Percentiles rank a stretch among this genome's conserved stretches.
Evolutionary conservation across 2,329 filamentous ascomycete species (phyloP).

Genomic region (Penicillium brevicompactum): DNA sequence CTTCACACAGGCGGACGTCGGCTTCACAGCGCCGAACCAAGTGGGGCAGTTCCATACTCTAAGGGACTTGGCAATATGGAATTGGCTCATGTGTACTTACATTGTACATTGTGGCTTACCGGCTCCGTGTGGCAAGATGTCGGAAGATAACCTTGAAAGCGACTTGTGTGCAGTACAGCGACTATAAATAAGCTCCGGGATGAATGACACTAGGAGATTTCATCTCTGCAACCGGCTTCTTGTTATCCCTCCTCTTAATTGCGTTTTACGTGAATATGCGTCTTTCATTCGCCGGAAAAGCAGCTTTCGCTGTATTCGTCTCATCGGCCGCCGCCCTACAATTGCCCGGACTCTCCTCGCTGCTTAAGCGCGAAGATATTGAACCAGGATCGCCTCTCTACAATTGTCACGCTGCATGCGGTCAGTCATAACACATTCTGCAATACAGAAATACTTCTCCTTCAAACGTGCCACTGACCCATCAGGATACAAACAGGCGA

Average conservation of each 20-base stretch:
- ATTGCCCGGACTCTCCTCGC: constrained; percentile 1
- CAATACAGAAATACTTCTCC: neutral
- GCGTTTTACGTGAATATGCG: neutral
- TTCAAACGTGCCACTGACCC: neutral
- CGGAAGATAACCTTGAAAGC: neutral
- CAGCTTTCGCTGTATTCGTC: constrained; percentile 3
- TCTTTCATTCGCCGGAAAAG: neutral
- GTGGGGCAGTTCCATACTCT: neutral
- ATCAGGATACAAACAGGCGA: constrained; percentile 19
- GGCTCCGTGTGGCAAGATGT: neutral
- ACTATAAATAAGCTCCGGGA: neutral
- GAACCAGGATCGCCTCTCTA: constrained; percentile 34
- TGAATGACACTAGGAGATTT: no score
- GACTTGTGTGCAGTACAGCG: neutral
- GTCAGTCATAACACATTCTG: constrained; percentile 18
- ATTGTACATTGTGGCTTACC: neutral
- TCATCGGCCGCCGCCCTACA: constrained; percentile 5
- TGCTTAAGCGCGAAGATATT: constrained; percentile 6
- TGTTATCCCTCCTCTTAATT: neutral
- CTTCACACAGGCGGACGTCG: neutral
- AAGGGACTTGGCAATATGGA: neutral
- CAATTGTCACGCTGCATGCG: constrained; percentile 38
- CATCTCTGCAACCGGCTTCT: neutral
- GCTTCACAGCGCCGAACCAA: neutral
- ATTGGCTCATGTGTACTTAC: neutral